phyloP scores from a whole-genome alignment of 192 early-diverging fungal species.

The Spinellus fusiger region DNA sequence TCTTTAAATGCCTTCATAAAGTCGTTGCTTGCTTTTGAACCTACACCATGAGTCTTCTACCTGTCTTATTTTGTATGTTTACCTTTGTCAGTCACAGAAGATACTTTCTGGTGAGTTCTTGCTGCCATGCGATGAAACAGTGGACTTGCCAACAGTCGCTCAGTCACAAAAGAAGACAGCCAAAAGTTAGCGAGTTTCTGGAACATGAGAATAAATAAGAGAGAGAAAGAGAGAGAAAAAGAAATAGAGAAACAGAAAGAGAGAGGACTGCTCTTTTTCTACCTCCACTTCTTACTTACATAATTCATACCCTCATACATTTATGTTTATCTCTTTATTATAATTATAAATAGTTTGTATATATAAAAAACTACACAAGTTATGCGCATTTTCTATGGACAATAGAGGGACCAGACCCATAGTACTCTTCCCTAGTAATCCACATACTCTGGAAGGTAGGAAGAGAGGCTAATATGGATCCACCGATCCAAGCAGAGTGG shows the following conservation, averaged over 20 bases:
- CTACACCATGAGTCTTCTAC: background rate
- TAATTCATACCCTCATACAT: too few relatives aligned
- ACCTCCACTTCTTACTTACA: too few relatives aligned
- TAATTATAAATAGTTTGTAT: too few relatives aligned
- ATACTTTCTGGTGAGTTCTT: constrained; percentile 36
- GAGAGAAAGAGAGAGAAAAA: background rate
- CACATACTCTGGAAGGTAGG: constrained; percentile 99
- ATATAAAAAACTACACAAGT: background rate
- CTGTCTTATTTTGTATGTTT: background rate
- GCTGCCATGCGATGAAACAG: constrained; percentile 29
- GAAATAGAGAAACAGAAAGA: constrained; percentile 9
- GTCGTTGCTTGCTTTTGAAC: constrained; percentile 12
- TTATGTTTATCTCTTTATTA: too few relatives aligned
- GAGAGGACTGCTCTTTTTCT: too few relatives aligned
- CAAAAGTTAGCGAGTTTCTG: constrained; percentile 34
- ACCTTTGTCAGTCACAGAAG: constrained; percentile 25
- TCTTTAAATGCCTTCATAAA: constrained; percentile 38
- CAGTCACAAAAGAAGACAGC: constrained; percentile 31
- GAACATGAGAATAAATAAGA: constrained; percentile 26
- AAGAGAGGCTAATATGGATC: constrained; percentile 93
- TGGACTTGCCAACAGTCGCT: constrained; percentile 31
- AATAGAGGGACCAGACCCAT: constrained; percentile 27
- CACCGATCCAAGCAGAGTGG: constrained; percentile 99
- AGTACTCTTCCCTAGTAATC: constrained; percentile 80
- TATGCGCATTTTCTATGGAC: constrained; percentile 29